Conservation (phyloP, 2,329 filamentous ascomycete genomes). For the Fusarium ambrosium region DNA sequence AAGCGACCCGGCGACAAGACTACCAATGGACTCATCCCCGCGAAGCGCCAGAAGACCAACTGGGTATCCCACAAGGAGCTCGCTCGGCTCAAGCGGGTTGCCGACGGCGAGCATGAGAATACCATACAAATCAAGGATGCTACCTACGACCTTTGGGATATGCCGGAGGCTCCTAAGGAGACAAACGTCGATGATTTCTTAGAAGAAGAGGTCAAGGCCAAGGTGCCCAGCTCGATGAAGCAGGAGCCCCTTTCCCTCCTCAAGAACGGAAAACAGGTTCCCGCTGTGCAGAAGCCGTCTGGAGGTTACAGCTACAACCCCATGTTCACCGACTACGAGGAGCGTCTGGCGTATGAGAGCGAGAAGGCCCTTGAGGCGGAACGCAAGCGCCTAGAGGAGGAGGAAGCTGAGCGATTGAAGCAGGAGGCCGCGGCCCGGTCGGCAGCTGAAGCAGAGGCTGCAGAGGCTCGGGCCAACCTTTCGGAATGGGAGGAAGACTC, state of each 20-base stretch:
- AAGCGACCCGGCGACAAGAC: constrained; percentile 81
- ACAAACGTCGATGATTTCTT: constrained; percentile 68
- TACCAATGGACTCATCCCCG: constrained; percentile 78
- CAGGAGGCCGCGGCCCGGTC: constrained; percentile 77
- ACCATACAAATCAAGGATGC: constrained; percentile 71
- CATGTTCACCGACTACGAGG: constrained; percentile 85
- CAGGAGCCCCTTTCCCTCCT: constrained; percentile 84
- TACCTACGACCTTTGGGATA: constrained; percentile 84
- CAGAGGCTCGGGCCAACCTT: constrained; percentile 73
- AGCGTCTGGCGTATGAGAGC: constrained; percentile 79
- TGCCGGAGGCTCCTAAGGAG: constrained; percentile 57
- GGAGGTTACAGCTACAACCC: constrained; percentile 96
- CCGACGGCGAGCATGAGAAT: constrained; percentile 76
- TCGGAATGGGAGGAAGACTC: constrained; percentile 88
- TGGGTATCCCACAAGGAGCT: constrained; percentile 91
- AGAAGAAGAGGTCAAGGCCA: constrained; percentile 73
- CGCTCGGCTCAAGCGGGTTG: constrained; percentile 80
- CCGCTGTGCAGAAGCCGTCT: constrained; percentile 82
- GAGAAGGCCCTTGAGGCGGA: constrained; percentile 85
- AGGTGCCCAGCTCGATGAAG: constrained; percentile 81
- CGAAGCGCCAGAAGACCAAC: constrained; percentile 82
- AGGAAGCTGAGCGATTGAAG: constrained; percentile 75
- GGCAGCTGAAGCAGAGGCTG: constrained; percentile 80
- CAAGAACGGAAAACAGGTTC: constrained; percentile 83
- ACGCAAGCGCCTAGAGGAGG: constrained; percentile 76